Evolutionary conservation across 2,329 filamentous ascomycete genomes (phyloP), one percentile per base, ranked within the genome.

Genomic region (Grosmannia serpens): DNA sequence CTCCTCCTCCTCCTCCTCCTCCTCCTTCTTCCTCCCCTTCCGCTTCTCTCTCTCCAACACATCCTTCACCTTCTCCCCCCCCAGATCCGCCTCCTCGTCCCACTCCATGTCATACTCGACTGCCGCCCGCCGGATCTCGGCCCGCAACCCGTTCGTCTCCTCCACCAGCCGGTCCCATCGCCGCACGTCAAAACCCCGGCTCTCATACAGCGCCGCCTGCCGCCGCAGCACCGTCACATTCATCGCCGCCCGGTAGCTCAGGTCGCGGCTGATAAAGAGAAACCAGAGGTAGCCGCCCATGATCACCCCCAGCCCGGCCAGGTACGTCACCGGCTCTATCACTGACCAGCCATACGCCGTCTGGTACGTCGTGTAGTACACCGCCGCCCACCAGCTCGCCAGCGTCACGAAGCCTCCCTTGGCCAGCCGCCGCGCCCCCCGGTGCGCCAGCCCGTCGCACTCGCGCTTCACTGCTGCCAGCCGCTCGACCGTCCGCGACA

Each of bases 241-340:
- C 74, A 96, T 84, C 31, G 91, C 90, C 2, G 86, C 86, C 64
- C 88, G 86, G 75, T 96, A 96, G 63, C 84, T 89, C 13, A 95
- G 85, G 71, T 96, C 91, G 24, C 88, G 83, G 73, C 91, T 95
- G 74, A 96, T 89, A 72, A 91, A 95, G 15, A 96, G 75, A 70
- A 96, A 96, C 89, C 90, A 96, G 57, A 95, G 77, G 67, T 96
- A 96, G 64, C 90, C 91, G 9, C 86, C 86, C 75, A 96, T 95
- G 67, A 96, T 83, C 15, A 88, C 91, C 0, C 85, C 83, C 63
- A 96, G 77, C n/a, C 90, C 88, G 2, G 88, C 90, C 20, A 96
- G 82, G 68, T 96, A 96, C 38, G 90, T 95, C 2, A 95, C 83
- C 0, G 90, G 91, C 71, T 95, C 91, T 77, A 96, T 91, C 8